phyloP scores from a whole-genome alignment of 768 basidiomycete species.

The Neoboletus subvelutipes region DNA sequence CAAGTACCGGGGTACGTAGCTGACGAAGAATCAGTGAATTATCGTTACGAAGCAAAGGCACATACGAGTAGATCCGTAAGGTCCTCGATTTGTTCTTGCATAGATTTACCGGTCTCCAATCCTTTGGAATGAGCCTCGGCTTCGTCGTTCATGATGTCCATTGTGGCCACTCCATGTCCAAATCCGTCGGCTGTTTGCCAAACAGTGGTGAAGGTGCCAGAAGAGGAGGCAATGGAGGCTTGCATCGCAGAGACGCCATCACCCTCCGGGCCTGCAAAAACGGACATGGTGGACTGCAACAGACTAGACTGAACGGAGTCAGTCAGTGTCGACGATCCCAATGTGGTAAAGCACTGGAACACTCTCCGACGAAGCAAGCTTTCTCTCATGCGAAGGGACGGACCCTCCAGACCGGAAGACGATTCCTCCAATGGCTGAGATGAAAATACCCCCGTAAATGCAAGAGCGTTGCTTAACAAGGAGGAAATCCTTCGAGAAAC shows the following conservation, averaged over 20 bases:
- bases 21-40: conserved; percentile 9
- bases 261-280: conserved; percentile 86
- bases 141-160: conserved; percentile 52
- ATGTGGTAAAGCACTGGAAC: conserved; percentile 83
- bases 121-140: conserved; percentile 25
- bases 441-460: conserved; percentile 83
- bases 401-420: conserved; percentile 39
- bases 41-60: background rate
- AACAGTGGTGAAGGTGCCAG: conserved; percentile 78
- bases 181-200: conserved; percentile 91
- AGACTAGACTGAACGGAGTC: conserved; percentile 81
- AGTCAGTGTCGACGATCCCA: conserved; percentile 77
- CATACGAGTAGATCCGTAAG: conserved; percentile 76
- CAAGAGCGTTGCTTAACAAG: conserved; percentile 84
- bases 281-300: conserved; percentile 73
- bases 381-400: conserved; percentile 75
- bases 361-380: conserved; percentile 80
- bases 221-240: conserved; percentile 84
- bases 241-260: conserved; percentile 84
- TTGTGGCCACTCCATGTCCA: conserved; percentile 84
- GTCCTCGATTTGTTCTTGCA: conserved; percentile 78
- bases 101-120: conserved; percentile 43
- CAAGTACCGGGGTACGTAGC: conserved; percentile 69
- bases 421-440: conserved; percentile 67
- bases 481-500: conserved; percentile 87